Conservation (phyloP, 768 basidiomycete species). For the Leccinum uliginosum region DNA sequence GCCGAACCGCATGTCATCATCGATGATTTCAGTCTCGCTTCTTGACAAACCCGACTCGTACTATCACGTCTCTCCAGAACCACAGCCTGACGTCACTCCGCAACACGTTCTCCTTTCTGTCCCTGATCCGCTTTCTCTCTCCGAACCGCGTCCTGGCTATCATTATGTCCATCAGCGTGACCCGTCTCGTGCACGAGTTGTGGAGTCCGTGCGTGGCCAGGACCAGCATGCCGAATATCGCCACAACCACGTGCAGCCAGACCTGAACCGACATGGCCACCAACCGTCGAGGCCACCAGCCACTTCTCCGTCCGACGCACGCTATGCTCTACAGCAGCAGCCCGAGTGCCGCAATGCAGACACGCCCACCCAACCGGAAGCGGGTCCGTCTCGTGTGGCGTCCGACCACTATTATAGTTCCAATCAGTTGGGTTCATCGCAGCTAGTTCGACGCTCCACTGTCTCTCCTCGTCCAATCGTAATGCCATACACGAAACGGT, state of each 20-base stretch:
- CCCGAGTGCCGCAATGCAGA: conserved; percentile 10
- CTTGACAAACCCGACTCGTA: conserved; percentile 24
- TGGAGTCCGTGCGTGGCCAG: conserved; percentile 21
- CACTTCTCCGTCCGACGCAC: conserved; percentile 17
- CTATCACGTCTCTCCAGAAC: conserved; percentile 24
- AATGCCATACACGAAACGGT: conserved; percentile 22
- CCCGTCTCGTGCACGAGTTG: conserved; percentile 25
- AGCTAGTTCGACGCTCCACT: conserved; percentile 21
- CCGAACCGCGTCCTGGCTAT: conserved; percentile 27
- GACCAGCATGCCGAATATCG: conserved; percentile 27
- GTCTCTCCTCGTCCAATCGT: conserved; percentile 11
- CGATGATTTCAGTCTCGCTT: conserved; percentile 26
- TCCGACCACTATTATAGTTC: conserved; percentile 17
- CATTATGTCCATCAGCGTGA: conserved; percentile 25
- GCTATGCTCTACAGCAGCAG: conserved; percentile 20
- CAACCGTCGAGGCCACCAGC: conserved; percentile 19
- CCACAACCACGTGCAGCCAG: conserved; percentile 21
- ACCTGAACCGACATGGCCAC: conserved; percentile 10
- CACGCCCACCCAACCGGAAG: conserved; percentile 19
- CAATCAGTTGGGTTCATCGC: conserved; percentile 9
- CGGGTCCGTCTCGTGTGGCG: conserved; percentile 13
- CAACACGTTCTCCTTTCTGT: conserved; percentile 21
- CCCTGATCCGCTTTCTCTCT: conserved; percentile 29
- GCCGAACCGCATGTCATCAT: conserved; percentile 22
- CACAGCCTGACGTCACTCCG: conserved; percentile 29